phyloP scores from a whole-genome alignment of 2,329 filamentous ascomycete genomes.

The Dichotomopilus funicola region DNA sequence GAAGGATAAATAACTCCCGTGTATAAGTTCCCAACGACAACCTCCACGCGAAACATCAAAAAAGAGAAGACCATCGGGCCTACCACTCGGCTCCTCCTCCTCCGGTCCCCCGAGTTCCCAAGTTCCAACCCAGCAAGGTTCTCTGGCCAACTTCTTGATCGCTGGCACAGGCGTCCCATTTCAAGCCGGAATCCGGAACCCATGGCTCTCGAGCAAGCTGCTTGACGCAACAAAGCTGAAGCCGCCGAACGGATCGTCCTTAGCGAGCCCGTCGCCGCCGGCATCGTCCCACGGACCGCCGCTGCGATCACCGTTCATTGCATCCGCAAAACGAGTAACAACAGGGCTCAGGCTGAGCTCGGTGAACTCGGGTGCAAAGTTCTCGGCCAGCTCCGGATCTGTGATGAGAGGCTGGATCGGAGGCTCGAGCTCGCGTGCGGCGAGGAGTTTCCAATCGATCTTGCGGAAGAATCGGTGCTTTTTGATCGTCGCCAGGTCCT shows the following conservation, averaged over 20 bases:
- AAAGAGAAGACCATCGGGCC: background rate
- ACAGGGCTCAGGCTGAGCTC: conserved; percentile 74
- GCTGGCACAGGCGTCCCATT: background rate
- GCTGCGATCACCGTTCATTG: background rate
- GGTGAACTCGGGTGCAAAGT: conserved; percentile 92
- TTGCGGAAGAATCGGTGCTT: conserved; percentile 93
- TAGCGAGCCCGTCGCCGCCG: conserved; percentile 26
- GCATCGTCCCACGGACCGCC: background rate
- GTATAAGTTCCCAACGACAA: background rate
- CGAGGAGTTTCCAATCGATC: conserved; percentile 89
- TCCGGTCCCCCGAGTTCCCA: background rate
- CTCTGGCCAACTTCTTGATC: background rate
- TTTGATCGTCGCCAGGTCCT: conserved; percentile 80
- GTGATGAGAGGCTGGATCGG: conserved; percentile 93
- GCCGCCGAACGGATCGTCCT: conserved; percentile 55
- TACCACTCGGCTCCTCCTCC: background rate
- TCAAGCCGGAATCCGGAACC: conserved; percentile 28
- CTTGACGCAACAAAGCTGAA: conserved; percentile 58
- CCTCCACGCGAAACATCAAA: background rate
- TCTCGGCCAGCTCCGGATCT: conserved; percentile 91
- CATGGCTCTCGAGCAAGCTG: conserved; percentile 47
- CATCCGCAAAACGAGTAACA: conserved; percentile 36
- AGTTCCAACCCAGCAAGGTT: background rate
- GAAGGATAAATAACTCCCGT: too few species aligned
- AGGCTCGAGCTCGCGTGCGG: conserved; percentile 72